These are phyloP conservation scores for Trapa incisa DNA, from an alignment of 345 rosid species.

Conservation along the genomic window DNA sequence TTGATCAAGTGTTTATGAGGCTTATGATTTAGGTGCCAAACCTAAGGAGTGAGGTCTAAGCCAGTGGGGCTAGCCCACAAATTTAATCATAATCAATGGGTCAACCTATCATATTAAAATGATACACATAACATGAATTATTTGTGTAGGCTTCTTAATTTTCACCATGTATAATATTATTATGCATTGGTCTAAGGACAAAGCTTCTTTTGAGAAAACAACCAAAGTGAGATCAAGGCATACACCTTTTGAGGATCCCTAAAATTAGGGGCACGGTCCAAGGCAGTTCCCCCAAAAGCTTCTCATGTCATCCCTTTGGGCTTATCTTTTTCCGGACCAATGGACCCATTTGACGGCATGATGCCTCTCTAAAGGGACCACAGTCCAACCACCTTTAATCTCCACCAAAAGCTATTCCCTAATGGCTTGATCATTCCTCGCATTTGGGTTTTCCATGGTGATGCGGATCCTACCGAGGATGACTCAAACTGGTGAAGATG, in stretches of 20 bases:
- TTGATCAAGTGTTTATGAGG: not conserved
- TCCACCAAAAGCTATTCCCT: constrained; percentile 14
- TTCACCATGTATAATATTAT: not conserved
- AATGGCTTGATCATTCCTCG: constrained; percentile 8
- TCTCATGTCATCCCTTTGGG: constrained; percentile 35
- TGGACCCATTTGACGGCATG: constrained; percentile 22
- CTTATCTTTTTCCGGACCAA: constrained; percentile 4
- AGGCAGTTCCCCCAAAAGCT: constrained; percentile 5
- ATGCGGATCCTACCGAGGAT: not conserved
- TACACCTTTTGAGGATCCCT: not conserved
- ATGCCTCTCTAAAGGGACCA: constrained; percentile 11
- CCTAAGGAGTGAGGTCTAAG: not conserved
- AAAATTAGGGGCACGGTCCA: not conserved
- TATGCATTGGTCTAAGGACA: not conserved
- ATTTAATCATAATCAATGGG: not conserved
- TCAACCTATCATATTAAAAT: not conserved
- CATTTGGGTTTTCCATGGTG: not conserved
- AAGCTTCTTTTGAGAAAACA: not conserved
- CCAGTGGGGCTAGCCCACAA: not conserved
- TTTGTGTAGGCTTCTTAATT: not conserved
- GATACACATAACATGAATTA: not conserved
- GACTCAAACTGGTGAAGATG: not conserved
- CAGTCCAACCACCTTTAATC: not conserved
- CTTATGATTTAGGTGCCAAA: not conserved
- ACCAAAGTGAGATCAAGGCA: not conserved